These are phyloP conservation scores for Coemansia aciculifera DNA, from an alignment of 192 early-diverging fungal genomes.

Conservation along the genomic window DNA sequence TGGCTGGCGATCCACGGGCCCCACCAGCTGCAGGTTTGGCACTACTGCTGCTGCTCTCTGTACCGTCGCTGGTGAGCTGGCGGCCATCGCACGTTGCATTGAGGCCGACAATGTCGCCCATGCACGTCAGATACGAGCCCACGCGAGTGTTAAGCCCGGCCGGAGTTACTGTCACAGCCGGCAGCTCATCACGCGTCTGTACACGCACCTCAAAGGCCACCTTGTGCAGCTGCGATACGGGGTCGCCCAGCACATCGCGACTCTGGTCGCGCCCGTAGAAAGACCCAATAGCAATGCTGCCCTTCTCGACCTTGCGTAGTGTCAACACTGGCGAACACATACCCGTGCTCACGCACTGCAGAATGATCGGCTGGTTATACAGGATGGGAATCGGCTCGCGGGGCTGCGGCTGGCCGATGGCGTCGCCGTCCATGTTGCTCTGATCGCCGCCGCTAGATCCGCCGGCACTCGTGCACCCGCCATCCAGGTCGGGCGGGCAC, in stretches of 20 bases:
- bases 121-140: slow-evolving; percentile 66
- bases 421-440: slow-evolving; percentile 17
- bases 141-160: slow-evolving; percentile 44
- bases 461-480: not conserved
- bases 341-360: slow-evolving; percentile 87
- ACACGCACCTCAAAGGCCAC: slow-evolving; percentile 77
- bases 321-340: slow-evolving; percentile 79
- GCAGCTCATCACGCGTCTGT: slow-evolving; percentile 46
- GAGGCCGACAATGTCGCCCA: slow-evolving; percentile 77
- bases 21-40: slow-evolving; percentile 3
- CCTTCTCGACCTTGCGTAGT: slow-evolving; percentile 83
- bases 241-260: slow-evolving; percentile 72
- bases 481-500: slow-evolving; percentile 44
- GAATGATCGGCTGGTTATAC: slow-evolving; percentile 86
- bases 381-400: slow-evolving; percentile 69
- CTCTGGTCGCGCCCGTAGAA: slow-evolving; percentile 44
- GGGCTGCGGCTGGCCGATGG: slow-evolving; percentile 28
- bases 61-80: slow-evolving; percentile 26
- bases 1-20: slow-evolving; percentile 20
- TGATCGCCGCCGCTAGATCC: slow-evolving; percentile 17
- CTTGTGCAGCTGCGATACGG: slow-evolving; percentile 89
- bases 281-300: slow-evolving; percentile 71
- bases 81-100: slow-evolving; percentile 55
- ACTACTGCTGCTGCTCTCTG: slow-evolving; percentile 6
- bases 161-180: slow-evolving; percentile 46